Percentiles rank a stretch among this genome's conserved stretches.
phyloP scores from a whole-genome alignment of 2,329 filamentous ascomycete species.

The Cercospora sojina region DNA sequence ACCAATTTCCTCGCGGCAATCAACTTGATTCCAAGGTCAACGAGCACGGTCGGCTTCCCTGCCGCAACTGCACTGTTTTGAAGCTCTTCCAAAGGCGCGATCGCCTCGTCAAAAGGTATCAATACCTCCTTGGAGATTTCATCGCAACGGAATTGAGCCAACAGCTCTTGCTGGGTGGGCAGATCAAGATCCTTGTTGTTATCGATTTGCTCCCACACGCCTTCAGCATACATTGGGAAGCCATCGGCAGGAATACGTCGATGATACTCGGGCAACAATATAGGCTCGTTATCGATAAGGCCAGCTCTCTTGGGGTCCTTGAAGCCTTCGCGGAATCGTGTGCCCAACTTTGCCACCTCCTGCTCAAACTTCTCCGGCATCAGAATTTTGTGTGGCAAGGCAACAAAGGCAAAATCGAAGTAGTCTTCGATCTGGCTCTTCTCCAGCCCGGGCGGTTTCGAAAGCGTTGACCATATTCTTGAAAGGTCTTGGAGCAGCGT shows the following conservation, averaged over 20 bases:
- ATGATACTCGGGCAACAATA: slow-evolving; percentile 94
- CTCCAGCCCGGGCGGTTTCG: slow-evolving; percentile 86
- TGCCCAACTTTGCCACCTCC: slow-evolving; percentile 76
- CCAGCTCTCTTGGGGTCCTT: slow-evolving; percentile 64
- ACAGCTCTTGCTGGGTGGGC: slow-evolving; percentile 92
- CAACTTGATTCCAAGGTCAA: slow-evolving; percentile 72
- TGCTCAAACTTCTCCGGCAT: slow-evolving; percentile 86
- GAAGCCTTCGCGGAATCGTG: slow-evolving; percentile 78
- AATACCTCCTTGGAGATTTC: slow-evolving; percentile 92
- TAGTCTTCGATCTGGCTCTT: slow-evolving; percentile 90
- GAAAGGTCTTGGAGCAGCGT: slow-evolving; percentile 87
- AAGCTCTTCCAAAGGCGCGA: slow-evolving; percentile 79
- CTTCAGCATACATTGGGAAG: slow-evolving; percentile 90
- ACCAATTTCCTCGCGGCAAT: slow-evolving; percentile 68
- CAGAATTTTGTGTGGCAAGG: slow-evolving; percentile 92
- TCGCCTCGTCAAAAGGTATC: slow-evolving; percentile 75
- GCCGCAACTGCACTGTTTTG: slow-evolving; percentile 71
- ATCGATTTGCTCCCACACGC: slow-evolving; percentile 97
- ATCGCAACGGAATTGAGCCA: slow-evolving; percentile 96
- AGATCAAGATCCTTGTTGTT: slow-evolving; percentile 97
- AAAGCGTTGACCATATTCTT: slow-evolving; percentile 88
- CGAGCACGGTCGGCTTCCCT: slow-evolving; percentile 72
- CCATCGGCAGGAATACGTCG: slow-evolving; percentile 93
- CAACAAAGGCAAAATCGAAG: slow-evolving; percentile 97
- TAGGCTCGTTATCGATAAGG: slow-evolving; percentile 68